Percentiles rank a stretch among this genome's conserved stretches.
Evolutionary conservation across 495 filamentous ascomycete species (phyloP).

Genomic region (Podospora pseudocomata): DNA sequence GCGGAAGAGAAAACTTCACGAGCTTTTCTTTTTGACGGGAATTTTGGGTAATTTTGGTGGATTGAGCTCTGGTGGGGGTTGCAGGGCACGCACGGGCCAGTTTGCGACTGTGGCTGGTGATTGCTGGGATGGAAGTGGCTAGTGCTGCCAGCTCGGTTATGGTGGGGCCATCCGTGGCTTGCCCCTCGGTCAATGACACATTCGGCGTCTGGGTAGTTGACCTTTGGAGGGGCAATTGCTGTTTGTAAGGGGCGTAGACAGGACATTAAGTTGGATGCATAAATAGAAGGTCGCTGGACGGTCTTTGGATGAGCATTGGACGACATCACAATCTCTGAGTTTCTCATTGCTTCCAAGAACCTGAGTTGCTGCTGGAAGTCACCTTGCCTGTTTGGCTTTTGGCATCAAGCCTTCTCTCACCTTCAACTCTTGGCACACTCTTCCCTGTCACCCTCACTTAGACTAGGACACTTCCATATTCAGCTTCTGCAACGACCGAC

Average conservation of each 20-base stretch:
- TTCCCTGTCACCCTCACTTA: neutral
- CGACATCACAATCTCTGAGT: neutral
- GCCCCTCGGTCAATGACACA: constrained; percentile 34
- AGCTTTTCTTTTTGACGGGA: constrained; percentile 20
- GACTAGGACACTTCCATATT: neutral
- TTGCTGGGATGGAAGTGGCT: neutral
- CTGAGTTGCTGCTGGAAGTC: neutral
- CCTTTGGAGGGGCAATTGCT: constrained; percentile 9
- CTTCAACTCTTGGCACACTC: neutral
- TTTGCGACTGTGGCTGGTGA: constrained; percentile 4
- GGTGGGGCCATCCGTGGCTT: neutral
- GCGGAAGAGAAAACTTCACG: constrained; percentile 12
- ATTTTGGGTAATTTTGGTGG: constrained; percentile 13
- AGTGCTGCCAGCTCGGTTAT: neutral
- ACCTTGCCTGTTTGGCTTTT: neutral
- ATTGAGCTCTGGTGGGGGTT: constrained; percentile 14
- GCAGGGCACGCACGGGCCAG: constrained; percentile 22
- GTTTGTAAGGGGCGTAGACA: neutral
- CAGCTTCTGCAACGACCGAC: neutral
- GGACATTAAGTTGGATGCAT: neutral
- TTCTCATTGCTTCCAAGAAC: neutral
- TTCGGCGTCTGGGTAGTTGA: constrained; percentile 23
- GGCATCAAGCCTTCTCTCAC: neutral
- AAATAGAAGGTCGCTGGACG: neutral
- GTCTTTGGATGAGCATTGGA: neutral